Percentiles rank a stretch among this genome's conserved stretches.
Evolutionary conservation across 2,329 filamentous ascomycete genomes (phyloP).

Genomic region (Talaromyces sp.): DNA sequence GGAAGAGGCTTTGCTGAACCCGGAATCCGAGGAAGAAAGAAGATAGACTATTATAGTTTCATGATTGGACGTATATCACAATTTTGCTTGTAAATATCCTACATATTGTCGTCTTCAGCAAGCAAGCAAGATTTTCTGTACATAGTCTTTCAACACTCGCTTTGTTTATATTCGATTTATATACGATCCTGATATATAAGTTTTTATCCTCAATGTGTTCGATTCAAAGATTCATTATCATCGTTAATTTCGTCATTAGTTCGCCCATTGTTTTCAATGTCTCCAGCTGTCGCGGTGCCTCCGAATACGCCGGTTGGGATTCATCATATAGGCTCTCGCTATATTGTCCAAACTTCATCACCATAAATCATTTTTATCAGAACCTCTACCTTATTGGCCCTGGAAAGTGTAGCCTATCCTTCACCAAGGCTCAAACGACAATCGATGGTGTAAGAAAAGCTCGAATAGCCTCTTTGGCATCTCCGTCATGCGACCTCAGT

Average conservation of each 20-base stretch:
- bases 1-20: slow-evolving; percentile 2
- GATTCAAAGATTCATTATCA: background rate
- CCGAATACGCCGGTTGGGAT: background rate
- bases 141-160: background rate
- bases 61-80: background rate
- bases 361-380: background rate
- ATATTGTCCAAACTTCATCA: background rate
- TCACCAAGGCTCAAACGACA: slow-evolving; percentile 1
- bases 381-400: background rate
- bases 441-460: slow-evolving; percentile 37
- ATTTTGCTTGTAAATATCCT: background rate
- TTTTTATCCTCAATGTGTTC: background rate
- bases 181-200: background rate
- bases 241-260: background rate
- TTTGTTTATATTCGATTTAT: background rate
- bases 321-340: background rate
- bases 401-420: background rate
- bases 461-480: slow-evolving; percentile 40
- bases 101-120: background rate
- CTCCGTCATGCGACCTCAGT: slow-evolving; percentile 45
- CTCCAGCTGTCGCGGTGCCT: background rate
- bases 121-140: background rate
- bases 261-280: background rate
- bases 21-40: slow-evolving; percentile 16
- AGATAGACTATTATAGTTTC: background rate